These are phyloP conservation scores for Ceratocystis huliohia DNA, from an alignment of 2,329 filamentous ascomycete genomes.

Conservation along the genomic window DNA sequence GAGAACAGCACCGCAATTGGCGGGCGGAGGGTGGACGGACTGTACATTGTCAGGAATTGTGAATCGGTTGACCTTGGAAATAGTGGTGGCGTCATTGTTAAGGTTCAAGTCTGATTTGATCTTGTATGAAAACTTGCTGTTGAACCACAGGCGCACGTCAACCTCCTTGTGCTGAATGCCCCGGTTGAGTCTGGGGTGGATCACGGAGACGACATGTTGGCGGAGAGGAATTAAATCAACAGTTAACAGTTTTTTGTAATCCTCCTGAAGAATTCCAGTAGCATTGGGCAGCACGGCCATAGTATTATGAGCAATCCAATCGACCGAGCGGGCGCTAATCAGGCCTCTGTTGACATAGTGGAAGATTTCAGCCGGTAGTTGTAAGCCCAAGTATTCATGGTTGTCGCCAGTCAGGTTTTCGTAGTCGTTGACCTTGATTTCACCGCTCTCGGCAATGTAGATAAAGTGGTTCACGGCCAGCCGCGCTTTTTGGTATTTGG, in stretches of 20 bases:
- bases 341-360: slow-evolving; percentile 78
- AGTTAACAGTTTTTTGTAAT: slow-evolving; percentile 70
- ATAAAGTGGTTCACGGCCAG: slow-evolving; percentile 82
- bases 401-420: slow-evolving; percentile 69
- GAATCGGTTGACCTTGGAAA: slow-evolving; percentile 47
- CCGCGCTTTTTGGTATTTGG: slow-evolving; percentile 74
- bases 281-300: slow-evolving; percentile 70
- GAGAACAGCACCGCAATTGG: slow-evolving; percentile 32
- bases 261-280: slow-evolving; percentile 65
- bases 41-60: slow-evolving; percentile 25
- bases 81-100: slow-evolving; percentile 32
- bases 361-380: slow-evolving; percentile 78
- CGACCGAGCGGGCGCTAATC: slow-evolving; percentile 64
- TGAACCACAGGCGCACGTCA: slow-evolving; percentile 72
- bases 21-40: slow-evolving; percentile 11
- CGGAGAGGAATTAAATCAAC: slow-evolving; percentile 61
- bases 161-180: slow-evolving; percentile 74
- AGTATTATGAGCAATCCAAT: slow-evolving; percentile 69
- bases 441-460: slow-evolving; percentile 63
- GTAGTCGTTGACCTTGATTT: slow-evolving; percentile 59
- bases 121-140: slow-evolving; percentile 52
- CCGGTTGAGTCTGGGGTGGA: slow-evolving; percentile 68
- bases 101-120: slow-evolving; percentile 30
- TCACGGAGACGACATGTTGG: slow-evolving; percentile 61
- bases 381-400: slow-evolving; percentile 80